Conservation (phyloP, 345 rosid genomes). For the Dipteronia sinensis region DNA sequence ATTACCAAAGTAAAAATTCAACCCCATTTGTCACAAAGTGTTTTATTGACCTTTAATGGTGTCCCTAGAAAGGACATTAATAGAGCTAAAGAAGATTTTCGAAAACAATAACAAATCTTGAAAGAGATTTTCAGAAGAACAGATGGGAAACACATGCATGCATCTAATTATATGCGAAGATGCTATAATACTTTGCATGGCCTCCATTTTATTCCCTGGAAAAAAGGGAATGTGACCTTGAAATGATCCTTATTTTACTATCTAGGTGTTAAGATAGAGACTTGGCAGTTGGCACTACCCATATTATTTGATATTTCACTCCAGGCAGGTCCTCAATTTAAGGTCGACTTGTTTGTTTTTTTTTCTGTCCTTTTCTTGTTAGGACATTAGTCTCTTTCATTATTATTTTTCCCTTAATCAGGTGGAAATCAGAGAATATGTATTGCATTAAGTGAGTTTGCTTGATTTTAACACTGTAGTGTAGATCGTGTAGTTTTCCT, state of each 20-base stretch:
- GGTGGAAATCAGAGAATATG: not conserved
- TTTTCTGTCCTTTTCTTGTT: slow-evolving; percentile 1
- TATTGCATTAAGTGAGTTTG: too few relatives aligned
- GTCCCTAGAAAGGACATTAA: not conserved
- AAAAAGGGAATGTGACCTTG: slow-evolving; percentile 6
- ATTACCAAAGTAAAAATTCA: not conserved
- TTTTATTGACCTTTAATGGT: not conserved
- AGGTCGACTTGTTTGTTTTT: slow-evolving; percentile 14
- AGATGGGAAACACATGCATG: not conserved
- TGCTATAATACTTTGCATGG: not conserved
- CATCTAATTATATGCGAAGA: not conserved
- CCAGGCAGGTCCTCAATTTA: slow-evolving; percentile 23
- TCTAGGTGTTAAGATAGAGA: slow-evolving; percentile 38
- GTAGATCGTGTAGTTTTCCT: not conserved
- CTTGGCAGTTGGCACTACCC: slow-evolving; percentile 30
- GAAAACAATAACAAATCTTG: not conserved
- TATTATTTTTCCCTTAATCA: not conserved
- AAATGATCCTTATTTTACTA: slow-evolving; percentile 22
- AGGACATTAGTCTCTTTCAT: slow-evolving; percentile 20
- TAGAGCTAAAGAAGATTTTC: too few relatives aligned
- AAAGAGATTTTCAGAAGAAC: not conserved
- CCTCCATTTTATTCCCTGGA: slow-evolving; percentile 7
- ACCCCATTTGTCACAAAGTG: not conserved
- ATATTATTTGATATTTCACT: slow-evolving; percentile 6
- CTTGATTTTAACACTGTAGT: too few relatives aligned